A percentile compares a stretch with the other conserved stretches of the same genome.
Evolutionary conservation across 805 yeast species (phyloP).

Genomic region (Lipomyces kockii): DNA sequence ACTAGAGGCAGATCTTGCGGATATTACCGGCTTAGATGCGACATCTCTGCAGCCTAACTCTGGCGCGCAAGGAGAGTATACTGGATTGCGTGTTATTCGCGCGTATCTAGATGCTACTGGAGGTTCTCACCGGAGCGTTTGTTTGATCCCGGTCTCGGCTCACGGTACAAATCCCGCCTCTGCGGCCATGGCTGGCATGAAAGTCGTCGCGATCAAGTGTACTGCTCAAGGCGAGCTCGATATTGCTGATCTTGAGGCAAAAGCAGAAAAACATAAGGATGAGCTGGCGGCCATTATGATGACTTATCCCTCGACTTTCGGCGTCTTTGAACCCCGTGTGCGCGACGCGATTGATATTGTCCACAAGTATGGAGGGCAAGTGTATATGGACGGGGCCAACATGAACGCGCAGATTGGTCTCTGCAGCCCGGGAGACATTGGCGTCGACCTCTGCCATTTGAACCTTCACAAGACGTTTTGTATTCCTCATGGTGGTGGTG

Average conservation of each 20-base stretch:
- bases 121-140: conserved; percentile 75
- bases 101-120: conserved; percentile 74
- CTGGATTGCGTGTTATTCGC: conserved; percentile 87
- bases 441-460: conserved; percentile 97
- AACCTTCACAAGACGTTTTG: conserved; percentile 97
- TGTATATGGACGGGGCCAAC: conserved; percentile 97
- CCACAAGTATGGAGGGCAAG: conserved; percentile 90
- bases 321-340: conserved; percentile 92
- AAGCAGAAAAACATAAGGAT: conserved; percentile 70
- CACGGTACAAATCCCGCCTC: conserved; percentile 99
- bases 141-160: conserved; percentile 95
- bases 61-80: conserved; percentile 98
- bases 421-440: conserved; percentile 95
- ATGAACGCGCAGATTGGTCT: conserved; percentile 99
- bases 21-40: conserved; percentile 90
- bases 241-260: conserved; percentile 69
- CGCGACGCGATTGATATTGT: conserved; percentile 82
- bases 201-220: conserved; percentile 92
- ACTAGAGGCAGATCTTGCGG: conserved; percentile 81
- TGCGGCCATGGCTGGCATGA: conserved; percentile 95
- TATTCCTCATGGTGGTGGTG: conserved; percentile 99
- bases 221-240: conserved; percentile 84
- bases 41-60: conserved; percentile 95
- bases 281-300: conserved; percentile 91
- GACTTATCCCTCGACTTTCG: conserved; percentile 97